Conservation (phyloP, 768 basidiomycete genomes). For the Kwoniella heveanensis region DNA sequence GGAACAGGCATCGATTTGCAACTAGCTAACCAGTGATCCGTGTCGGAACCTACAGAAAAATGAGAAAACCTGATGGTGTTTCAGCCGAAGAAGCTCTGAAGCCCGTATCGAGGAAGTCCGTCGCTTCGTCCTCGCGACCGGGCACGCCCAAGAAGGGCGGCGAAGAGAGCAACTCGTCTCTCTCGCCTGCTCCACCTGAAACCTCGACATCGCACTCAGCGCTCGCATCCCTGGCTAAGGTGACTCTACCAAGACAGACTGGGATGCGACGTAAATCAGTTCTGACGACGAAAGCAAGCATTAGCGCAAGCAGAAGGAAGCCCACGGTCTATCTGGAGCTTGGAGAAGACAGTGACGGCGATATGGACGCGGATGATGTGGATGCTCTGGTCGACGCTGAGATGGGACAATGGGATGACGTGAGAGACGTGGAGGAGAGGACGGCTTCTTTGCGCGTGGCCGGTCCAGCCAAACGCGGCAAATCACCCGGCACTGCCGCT, state of each 20-base stretch:
- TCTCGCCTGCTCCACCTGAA: constrained; percentile 10
- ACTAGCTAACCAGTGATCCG: too few relatives aligned
- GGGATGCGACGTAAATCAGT: constrained; percentile 37
- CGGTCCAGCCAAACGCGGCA: constrained; percentile 5
- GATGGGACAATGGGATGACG: not conserved
- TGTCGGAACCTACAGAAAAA: constrained; percentile 40
- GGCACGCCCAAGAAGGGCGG: constrained; percentile 5
- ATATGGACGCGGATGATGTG: constrained; percentile 18
- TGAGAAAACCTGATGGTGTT: constrained; percentile 51
- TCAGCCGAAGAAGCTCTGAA: constrained; percentile 31
- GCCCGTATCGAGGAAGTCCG: constrained; percentile 12
- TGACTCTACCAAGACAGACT: not conserved
- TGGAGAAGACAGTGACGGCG: constrained; percentile 8
- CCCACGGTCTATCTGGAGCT: not conserved
- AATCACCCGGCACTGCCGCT: not conserved
- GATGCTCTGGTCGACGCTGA: constrained; percentile 16
- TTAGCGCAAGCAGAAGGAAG: not conserved
- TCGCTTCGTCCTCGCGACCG: constrained; percentile 1
- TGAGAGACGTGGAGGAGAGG: constrained; percentile 2
- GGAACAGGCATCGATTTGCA: too few relatives aligned
- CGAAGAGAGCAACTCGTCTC: not conserved
- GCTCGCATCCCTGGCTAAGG: not conserved
- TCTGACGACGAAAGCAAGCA: constrained; percentile 24
- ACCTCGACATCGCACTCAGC: too few relatives aligned
- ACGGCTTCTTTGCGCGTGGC: constrained; percentile 3